These are phyloP conservation scores for Podila minutissima DNA, from an alignment of 192 early-diverging fungal species.

Conservation along the genomic window DNA sequence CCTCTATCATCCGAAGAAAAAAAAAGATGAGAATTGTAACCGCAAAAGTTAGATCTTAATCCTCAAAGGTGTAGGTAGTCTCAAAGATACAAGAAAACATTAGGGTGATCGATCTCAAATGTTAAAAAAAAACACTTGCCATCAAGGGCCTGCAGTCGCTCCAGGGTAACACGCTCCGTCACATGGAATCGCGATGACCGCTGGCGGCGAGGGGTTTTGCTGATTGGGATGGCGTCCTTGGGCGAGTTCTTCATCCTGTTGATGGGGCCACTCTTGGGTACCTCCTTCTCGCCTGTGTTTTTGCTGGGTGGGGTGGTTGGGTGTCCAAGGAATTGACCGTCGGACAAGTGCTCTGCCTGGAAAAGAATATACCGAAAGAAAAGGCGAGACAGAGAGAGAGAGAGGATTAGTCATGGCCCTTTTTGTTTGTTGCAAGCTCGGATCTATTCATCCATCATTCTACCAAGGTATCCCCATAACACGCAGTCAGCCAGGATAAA, in stretches of 20 bases:
- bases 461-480: no score
- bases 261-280: slow-evolving; percentile 57
- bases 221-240: slow-evolving; percentile 79
- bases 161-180: slow-evolving; percentile 81
- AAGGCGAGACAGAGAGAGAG: background rate
- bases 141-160: slow-evolving; percentile 77
- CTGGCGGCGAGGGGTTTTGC: slow-evolving; percentile 84
- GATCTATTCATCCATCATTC: no score
- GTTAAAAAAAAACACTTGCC: slow-evolving; percentile 57
- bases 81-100: background rate
- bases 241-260: slow-evolving; percentile 62
- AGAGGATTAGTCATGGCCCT: background rate
- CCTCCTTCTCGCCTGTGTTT: slow-evolving; percentile 43
- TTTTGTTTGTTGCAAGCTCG: no score
- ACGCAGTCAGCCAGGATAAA: background rate
- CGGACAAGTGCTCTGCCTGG: background rate
- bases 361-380: background rate
- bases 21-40: slow-evolving; percentile 5
- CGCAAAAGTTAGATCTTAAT: slow-evolving; percentile 3
- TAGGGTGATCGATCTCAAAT: background rate
- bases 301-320: slow-evolving; percentile 39
- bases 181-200: slow-evolving; percentile 89
- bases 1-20: slow-evolving; percentile 62
- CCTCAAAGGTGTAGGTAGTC: background rate
- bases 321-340: slow-evolving; percentile 4